Conservation (phyloP, 352 stramenopile species). For the Phytophthora cajani region DNA sequence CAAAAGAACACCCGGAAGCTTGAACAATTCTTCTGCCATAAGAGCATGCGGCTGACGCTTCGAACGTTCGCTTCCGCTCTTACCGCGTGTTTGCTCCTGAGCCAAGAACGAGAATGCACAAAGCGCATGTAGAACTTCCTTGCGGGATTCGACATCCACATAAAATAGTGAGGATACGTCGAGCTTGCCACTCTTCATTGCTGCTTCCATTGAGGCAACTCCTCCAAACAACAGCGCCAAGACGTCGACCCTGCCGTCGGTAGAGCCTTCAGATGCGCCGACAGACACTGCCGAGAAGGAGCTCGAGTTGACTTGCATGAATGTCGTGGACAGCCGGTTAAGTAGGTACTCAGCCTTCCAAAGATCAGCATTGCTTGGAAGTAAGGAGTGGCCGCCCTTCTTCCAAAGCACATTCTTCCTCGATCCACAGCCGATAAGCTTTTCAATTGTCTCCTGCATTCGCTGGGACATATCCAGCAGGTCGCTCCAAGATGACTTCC, state of each 20-base stretch:
- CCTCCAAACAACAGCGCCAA: constrained; percentile 80
- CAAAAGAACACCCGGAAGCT: constrained; percentile 65
- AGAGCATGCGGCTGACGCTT: constrained; percentile 37
- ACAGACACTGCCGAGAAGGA: constrained; percentile 38
- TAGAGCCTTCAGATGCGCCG: constrained; percentile 8
- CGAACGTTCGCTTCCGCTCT: constrained; percentile 6
- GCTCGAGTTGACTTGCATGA: constrained; percentile 54
- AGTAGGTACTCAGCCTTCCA: constrained; percentile 81
- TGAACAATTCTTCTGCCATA: constrained; percentile 75
- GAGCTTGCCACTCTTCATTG: constrained; percentile 78
- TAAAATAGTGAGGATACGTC: constrained; percentile 84
- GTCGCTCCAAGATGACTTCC: constrained; percentile 44
- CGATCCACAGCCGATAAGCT: constrained; percentile 66
- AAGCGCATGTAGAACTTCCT: constrained; percentile 78
- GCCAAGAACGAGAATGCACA: constrained; percentile 86
- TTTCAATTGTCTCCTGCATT: constrained; percentile 74
- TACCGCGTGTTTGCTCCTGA: constrained; percentile 53
- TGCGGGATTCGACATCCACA: constrained; percentile 63
- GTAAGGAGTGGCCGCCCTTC: constrained; percentile 83
- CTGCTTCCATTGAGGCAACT: constrained; percentile 74
- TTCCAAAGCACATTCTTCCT: constrained; percentile 94
- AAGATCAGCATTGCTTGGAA: constrained; percentile 65
- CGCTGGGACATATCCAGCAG: constrained; percentile 78
- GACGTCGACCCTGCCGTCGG: constrained; percentile 67
- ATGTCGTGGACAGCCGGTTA: constrained; percentile 66